Evolutionary conservation across 2,329 filamentous ascomycete species (phyloP).

Genomic region (Didymosphaeria variabile): DNA sequence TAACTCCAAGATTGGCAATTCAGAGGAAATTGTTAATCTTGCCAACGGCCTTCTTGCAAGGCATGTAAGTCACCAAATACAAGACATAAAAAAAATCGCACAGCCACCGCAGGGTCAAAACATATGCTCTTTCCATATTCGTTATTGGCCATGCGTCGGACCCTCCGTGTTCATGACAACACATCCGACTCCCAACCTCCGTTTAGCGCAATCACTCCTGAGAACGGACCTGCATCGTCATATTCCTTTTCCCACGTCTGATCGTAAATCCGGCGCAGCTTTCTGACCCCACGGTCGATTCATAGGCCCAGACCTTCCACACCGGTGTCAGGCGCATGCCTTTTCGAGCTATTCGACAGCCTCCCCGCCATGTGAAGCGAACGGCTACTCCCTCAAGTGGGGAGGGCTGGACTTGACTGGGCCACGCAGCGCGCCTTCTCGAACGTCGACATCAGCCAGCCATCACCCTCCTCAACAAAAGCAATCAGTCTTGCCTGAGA

Average conservation of each 20-base stretch:
- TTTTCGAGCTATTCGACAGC: background rate
- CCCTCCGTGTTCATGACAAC: background rate
- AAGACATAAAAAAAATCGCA: background rate
- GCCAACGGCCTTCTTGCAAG: constrained; percentile 10
- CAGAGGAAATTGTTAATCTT: constrained; percentile 19
- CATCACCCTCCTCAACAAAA: constrained; percentile 6
- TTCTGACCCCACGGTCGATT: constrained; percentile 5
- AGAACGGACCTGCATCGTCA: background rate
- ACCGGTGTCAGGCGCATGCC: background rate
- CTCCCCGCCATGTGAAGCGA: constrained; percentile 8
- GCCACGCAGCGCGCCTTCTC: background rate
- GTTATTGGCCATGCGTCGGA: background rate
- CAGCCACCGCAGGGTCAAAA: constrained; percentile 1
- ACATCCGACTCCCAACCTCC: background rate
- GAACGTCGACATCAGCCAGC: background rate
- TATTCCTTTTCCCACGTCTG: background rate
- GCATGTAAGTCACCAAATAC: background rate
- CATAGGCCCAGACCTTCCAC: background rate
- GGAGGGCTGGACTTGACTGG: constrained; percentile 8
- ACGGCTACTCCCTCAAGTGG: constrained; percentile 11
- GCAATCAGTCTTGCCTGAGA: background rate
- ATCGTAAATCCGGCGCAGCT: background rate
- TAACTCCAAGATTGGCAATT: constrained; percentile 19
- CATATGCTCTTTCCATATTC: background rate
- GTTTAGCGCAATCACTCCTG: background rate